A percentile compares a stretch with the other conserved stretches of the same genome.
These are phyloP conservation scores for Trichoderma hamatum DNA, from an alignment of 2,329 filamentous ascomycete genomes.

Conservation along the genomic window DNA sequence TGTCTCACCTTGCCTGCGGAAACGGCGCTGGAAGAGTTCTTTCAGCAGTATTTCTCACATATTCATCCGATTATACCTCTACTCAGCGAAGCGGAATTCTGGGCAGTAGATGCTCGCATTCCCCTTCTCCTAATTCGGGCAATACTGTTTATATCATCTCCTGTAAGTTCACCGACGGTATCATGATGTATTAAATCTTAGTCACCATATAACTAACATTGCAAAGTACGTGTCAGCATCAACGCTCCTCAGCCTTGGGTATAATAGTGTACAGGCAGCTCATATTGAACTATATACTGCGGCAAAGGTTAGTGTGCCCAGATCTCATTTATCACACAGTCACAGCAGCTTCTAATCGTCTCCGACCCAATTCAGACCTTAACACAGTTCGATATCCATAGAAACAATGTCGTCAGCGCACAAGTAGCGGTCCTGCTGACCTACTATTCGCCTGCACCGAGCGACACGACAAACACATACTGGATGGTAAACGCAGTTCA, in stretches of 20 bases:
- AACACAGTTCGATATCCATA: constrained; percentile 20
- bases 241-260: constrained; percentile 17
- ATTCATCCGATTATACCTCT: constrained; percentile 20
- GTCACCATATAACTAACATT: not conserved
- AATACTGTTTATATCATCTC: constrained; percentile 17
- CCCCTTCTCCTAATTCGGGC: constrained; percentile 14
- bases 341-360: not conserved
- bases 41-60: constrained; percentile 20
- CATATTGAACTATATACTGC: constrained; percentile 7
- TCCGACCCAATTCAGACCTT: not conserved
- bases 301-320: constrained; percentile 4
- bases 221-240: constrained; percentile 2
- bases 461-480: constrained; percentile 21
- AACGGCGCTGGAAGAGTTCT: constrained; percentile 5
- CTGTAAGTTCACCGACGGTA: not conserved
- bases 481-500: constrained; percentile 22
- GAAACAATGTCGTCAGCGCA: constrained; percentile 15
- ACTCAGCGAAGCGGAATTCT: constrained; percentile 19
- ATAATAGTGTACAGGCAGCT: constrained; percentile 13
- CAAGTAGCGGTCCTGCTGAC: constrained; percentile 20
- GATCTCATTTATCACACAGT: too few relatives aligned
- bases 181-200: not conserved
- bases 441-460: constrained; percentile 13
- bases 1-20: constrained; percentile 12
- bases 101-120: constrained; percentile 17